Evolutionary conservation across 2,329 filamentous ascomycete species (phyloP).

Genomic region (Pseudogymnoascus sp.): DNA sequence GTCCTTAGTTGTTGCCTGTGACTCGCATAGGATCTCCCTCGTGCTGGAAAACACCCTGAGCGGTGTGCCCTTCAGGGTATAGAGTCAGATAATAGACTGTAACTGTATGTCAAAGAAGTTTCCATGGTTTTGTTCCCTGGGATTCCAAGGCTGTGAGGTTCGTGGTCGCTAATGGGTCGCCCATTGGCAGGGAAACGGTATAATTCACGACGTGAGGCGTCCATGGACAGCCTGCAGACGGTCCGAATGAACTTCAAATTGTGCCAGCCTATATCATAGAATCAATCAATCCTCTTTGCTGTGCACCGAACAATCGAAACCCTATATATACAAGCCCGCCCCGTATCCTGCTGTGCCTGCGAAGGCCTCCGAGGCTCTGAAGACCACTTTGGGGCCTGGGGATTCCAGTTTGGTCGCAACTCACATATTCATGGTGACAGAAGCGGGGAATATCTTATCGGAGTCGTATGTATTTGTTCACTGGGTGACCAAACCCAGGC

Average conservation of each 20-base stretch:
- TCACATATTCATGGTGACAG: not conserved
- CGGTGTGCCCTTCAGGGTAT: not conserved
- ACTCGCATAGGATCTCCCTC: not conserved
- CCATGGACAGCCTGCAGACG: slow-evolving; percentile 4
- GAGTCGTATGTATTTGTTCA: not conserved
- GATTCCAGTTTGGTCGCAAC: slow-evolving; percentile 1
- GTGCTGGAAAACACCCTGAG: not conserved
- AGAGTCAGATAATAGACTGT: not conserved
- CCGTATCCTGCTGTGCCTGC: not conserved
- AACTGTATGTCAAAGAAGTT: slow-evolving; percentile 2
- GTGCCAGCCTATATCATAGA: not conserved
- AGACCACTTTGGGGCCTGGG: not conserved
- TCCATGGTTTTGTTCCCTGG: not conserved
- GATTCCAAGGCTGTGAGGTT: slow-evolving; percentile 6
- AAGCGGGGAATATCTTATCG: not conserved
- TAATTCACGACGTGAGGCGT: slow-evolving; percentile 6
- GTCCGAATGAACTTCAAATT: slow-evolving; percentile 2
- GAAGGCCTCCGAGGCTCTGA: slow-evolving; percentile 1
- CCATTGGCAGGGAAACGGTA: slow-evolving; percentile 9
- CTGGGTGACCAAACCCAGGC: not conserved
- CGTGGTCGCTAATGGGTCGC: slow-evolving; percentile 7
- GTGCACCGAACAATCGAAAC: not conserved
- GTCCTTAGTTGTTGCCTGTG: not conserved
- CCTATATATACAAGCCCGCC: not conserved
- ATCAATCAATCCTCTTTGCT: slow-evolving; percentile 2